Base-by-base conservation (phyloP, 129 eudicot species). In the Tanacetum coccineum region DNA sequence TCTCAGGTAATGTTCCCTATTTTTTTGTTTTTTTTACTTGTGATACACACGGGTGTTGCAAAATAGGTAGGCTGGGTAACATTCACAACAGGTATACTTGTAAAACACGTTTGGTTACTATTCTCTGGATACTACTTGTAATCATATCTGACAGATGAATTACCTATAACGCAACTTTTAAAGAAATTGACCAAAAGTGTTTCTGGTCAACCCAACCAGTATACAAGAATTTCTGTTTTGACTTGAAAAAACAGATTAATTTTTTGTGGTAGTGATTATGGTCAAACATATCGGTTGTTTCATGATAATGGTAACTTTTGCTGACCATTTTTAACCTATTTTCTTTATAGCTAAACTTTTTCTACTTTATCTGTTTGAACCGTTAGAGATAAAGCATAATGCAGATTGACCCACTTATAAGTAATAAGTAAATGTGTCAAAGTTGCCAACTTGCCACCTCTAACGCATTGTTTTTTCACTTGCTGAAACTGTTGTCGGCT, bases 1-100 rank as follows among this genome's bases (percentile, higher is more conserved):
- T 86, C 96, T 70, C 99, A 89, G 99, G 99, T 94, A 79, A 59
- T 36, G 40, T 6, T 36, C 40, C 9, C 1, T 36, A 0, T 36
- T 6, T 36, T 36, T 32, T 32, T 32, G 1, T 4, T 4, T 30
- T 28, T 3, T 30, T 30, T 30, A 49, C 2, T 4, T 21, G 57
- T 39, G 22, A 58, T 42, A 12, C 52, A 22, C 44, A n/a, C 6
- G 15, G 25, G 36, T 61, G 17, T 61, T 59, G 32, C 32, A 55
- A 9, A 20, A 20, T 10, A 28, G 15, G 60, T 14, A 13, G 15
- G 60, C 2, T 0, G 60, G 60, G n/a, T 20, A 20, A 20, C 6
- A 36, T 36, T 36, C 8, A 36, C 42, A 36, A 36, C 10, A 7
- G 42, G 42, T 36, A 36, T 36, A 36, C 42, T 36, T 36, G 42